Evolutionary conservation across 176 grass and related monocot genomes (phyloP), one percentile per base, ranked within the genome.

Genomic region (Eleusine indica): DNA sequence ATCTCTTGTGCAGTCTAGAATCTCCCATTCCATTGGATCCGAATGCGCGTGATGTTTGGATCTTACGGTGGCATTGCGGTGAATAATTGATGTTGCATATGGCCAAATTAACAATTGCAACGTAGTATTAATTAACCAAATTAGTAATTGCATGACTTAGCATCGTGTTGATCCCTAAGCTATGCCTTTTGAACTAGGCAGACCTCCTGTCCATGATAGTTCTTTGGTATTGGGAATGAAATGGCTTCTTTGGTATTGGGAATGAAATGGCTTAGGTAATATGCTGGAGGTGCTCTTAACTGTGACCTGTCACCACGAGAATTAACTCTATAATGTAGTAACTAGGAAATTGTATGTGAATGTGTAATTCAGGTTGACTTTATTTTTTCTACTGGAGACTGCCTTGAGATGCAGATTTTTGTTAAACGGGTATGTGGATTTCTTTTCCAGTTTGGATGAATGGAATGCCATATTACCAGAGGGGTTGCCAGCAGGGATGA

Each of bases 381-480:
- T 68, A 49, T 62, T 18, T 1, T 19, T 57, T 29, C 39, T 61
- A n/a, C 40, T 72, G 74, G 19, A 78, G 60, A 65, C 44, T 15
- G 1, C n/a, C 60, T 86, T 46, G 68, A 6, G 38, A 42, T 70
- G 37, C 56, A 53, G 18, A 74, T 4, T 49, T 44, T 43, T 76
- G 39, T 61, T 60, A 74, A 35, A 73, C 16, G 80, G 70, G 15
- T 35, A 43, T 57, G 9, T 77, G 48, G n/a, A 14, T 39, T 69
- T 22, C 73, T 81, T 68, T 84, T 79, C 83, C 78, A 98, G 96
- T 73, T 93, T 94, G 89, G 96, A 95, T 88, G 91, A 98, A 86
- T 98, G 93, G 96, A 93, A 98, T 2, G 91, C 89, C 30, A 78
- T 90, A 57, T 68, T 98, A 87, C 93, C 96, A 15, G 96, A 98